These are phyloP conservation scores for Mucor mucedo DNA, from an alignment of 371 early-diverging fungal genomes.

Conservation along the genomic window DNA sequence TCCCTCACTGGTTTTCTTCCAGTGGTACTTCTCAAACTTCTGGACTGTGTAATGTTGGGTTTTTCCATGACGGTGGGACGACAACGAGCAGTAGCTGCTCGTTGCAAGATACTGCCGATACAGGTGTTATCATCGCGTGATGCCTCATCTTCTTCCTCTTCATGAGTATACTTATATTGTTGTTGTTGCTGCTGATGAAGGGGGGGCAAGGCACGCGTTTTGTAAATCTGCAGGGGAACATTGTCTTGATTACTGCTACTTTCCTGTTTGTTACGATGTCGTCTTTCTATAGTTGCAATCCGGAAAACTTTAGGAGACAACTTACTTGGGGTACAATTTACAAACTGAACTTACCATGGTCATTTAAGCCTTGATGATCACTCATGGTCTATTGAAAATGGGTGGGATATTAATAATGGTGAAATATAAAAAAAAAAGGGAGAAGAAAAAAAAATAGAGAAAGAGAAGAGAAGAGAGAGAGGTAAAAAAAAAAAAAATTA, in stretches of 20 bases:
- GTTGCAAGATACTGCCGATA: conserved; percentile 33
- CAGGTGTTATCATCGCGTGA: conserved; percentile 39
- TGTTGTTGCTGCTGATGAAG: background rate
- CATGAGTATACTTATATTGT: background rate
- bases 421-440: background rate
- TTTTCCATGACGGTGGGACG: conserved; percentile 14
- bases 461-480: conserved; percentile 6
- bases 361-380: background rate
- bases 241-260: conserved; percentile 16
- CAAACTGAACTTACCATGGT: background rate
- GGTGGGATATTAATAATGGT: background rate
- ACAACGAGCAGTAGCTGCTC: conserved; percentile 19
- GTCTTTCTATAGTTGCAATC: conserved; percentile 9
- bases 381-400: conserved; percentile 7
- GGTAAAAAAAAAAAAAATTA: conserved; percentile 1
- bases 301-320: too few relatives aligned
- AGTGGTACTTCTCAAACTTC: conserved; percentile 15
- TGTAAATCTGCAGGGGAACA: conserved; percentile 29
- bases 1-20: conserved; percentile 9
- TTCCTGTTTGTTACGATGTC: conserved; percentile 5
- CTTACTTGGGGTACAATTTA: too few relatives aligned
- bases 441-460: conserved; percentile 9
- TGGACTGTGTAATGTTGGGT: conserved; percentile 22
- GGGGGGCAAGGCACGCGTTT: conserved; percentile 20
- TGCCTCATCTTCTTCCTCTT: conserved; percentile 22